A percentile compares a stretch with the other conserved stretches of the same genome.
These are phyloP conservation scores for Cardamine resedifolia DNA, from an alignment of 345 rosid species.

Conservation along the genomic window DNA sequence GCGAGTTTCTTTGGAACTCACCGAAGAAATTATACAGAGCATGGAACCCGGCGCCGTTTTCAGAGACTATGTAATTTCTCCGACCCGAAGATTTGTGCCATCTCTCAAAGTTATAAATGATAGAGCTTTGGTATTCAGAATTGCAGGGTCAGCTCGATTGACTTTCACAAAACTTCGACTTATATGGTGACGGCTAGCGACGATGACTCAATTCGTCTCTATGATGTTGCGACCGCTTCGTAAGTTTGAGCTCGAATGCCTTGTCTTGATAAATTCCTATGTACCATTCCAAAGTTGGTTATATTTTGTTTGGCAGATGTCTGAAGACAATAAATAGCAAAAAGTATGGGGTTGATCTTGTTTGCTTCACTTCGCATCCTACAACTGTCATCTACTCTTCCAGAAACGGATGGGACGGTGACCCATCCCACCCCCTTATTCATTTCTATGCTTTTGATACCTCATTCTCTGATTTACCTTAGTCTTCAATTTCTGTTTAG, in stretches of 20 bases:
- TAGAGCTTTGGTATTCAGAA: slow-evolving; percentile 40
- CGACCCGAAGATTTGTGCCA: background rate
- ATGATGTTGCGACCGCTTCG: slow-evolving; percentile 69
- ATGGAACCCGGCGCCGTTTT: slow-evolving; percentile 93
- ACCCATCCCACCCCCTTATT: slow-evolving; percentile 9
- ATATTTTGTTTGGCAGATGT: slow-evolving; percentile 52
- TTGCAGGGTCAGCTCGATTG: slow-evolving; percentile 90
- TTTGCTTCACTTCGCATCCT: slow-evolving; percentile 84
- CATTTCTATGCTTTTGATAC: background rate
- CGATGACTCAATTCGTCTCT: slow-evolving; percentile 93
- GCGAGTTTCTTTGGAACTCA: slow-evolving; percentile 71
- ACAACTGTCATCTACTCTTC: slow-evolving; percentile 96
- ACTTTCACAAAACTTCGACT: slow-evolving; percentile 78
- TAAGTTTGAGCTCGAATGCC: slow-evolving; percentile 31
- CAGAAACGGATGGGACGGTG: slow-evolving; percentile 99
- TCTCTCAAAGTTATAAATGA: background rate
- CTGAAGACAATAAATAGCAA: slow-evolving; percentile 95
- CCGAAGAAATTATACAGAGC: slow-evolving; percentile 81
- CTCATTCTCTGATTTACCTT: background rate
- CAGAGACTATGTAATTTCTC: slow-evolving; percentile 64
- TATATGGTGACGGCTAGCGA: slow-evolving; percentile 96
- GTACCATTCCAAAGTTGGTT: background rate
- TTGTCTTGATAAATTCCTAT: background rate
- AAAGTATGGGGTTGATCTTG: slow-evolving; percentile 96
- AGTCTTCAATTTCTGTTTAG: slow-evolving; percentile 31